These are phyloP conservation scores for Medicago ruthenica DNA, from an alignment of 306 rosid species.

Conservation along the genomic window DNA sequence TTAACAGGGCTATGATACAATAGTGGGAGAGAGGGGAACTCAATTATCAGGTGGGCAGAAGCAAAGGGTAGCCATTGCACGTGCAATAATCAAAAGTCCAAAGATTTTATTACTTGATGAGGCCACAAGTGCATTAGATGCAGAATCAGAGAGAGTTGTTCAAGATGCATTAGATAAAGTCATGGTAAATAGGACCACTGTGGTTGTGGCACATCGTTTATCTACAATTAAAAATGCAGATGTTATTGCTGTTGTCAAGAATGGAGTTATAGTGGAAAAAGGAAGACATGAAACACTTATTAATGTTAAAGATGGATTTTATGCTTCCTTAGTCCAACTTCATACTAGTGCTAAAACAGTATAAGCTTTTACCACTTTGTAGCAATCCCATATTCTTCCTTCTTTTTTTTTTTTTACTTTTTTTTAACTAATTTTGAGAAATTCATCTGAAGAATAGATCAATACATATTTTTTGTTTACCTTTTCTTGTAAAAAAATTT, in stretches of 20 bases:
- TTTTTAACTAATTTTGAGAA: conserved; percentile 14
- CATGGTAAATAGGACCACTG: conserved; percentile 78
- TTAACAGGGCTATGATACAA: conserved; percentile 71
- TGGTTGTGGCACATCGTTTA: conserved; percentile 82
- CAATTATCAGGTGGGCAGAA: conserved; percentile 91
- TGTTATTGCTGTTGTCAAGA: conserved; percentile 83
- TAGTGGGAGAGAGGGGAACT: conserved; percentile 84
- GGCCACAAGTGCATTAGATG: conserved; percentile 90
- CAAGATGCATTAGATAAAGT: conserved; percentile 88
- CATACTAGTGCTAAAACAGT: conserved; percentile 63
- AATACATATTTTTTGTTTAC: background rate
- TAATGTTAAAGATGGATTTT: conserved; percentile 64
- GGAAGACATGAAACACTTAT: conserved; percentile 77
- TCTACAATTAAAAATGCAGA: conserved; percentile 90
- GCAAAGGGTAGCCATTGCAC: conserved; percentile 85
- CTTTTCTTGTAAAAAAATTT: conserved; percentile 16
- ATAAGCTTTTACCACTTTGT: conserved; percentile 33
- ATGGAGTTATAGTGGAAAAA: conserved; percentile 83
- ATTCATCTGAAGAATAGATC: background rate
- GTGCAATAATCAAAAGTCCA: conserved; percentile 84
- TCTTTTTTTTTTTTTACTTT: background rate
- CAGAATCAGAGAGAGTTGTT: conserved; percentile 85
- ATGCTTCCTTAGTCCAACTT: conserved; percentile 85
- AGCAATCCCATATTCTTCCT: background rate
- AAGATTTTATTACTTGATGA: conserved; percentile 79